Percentiles rank a stretch among this genome's conserved stretches.
These are phyloP conservation scores for Fistulinella prunicolor DNA, from an alignment of 768 basidiomycete species.

Conservation along the genomic window DNA sequence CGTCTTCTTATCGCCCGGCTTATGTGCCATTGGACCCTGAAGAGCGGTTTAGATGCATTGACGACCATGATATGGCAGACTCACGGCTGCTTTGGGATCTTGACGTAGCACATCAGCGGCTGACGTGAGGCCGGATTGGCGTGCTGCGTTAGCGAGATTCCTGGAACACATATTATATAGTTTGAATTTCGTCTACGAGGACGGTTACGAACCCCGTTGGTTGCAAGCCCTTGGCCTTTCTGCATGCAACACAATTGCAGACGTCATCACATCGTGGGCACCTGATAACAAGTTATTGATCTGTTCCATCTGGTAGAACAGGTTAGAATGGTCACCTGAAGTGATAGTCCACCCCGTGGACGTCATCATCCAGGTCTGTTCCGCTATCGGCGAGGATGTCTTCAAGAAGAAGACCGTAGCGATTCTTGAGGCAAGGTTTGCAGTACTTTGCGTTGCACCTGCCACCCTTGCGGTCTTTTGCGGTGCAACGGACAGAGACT, in stretches of 20 bases:
- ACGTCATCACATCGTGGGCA: constrained; percentile 65
- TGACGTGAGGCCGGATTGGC: constrained; percentile 37
- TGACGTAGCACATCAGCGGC: constrained; percentile 37
- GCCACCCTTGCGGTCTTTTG: constrained; percentile 30
- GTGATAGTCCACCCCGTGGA: constrained; percentile 35
- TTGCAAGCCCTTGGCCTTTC: constrained; percentile 58
- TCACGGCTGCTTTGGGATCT: constrained; percentile 33
- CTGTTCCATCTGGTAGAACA: constrained; percentile 5
- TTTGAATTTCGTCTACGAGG: constrained; percentile 1
- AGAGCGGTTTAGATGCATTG: constrained; percentile 8
- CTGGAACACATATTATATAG: constrained; percentile 27
- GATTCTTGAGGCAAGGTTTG: constrained; percentile 61
- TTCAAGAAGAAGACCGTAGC: constrained; percentile 48
- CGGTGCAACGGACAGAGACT: constrained; percentile 41
- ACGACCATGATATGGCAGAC: constrained; percentile 4
- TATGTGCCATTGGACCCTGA: constrained; percentile 30
- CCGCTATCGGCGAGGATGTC: constrained; percentile 43
- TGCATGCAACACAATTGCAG: constrained; percentile 68
- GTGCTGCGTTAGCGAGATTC: constrained; percentile 38
- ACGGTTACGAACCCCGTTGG: constrained; percentile 50
- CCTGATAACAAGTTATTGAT: constrained; percentile 36
- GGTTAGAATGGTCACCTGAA: constrained; percentile 46
- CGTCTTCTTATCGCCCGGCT: constrained; percentile 19
- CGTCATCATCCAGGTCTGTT: constrained; percentile 26
- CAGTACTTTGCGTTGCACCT: constrained; percentile 63